phyloP scores from a whole-genome alignment of 768 basidiomycete species.

The Fomitopsis pulvina region DNA sequence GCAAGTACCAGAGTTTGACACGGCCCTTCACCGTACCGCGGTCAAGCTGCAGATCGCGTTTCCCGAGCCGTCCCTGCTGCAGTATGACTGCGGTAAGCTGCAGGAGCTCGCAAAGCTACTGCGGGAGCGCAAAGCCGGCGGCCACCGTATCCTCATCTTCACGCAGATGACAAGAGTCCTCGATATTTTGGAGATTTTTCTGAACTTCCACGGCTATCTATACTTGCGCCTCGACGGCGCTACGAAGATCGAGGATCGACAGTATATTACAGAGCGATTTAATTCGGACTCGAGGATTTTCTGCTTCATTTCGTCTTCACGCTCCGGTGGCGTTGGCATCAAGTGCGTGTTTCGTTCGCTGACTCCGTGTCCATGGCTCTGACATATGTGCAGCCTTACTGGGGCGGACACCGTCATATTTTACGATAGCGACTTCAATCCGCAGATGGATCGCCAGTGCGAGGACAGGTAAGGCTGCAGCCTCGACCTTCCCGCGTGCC shows the following conservation, averaged over 20 bases:
- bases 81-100: conserved; percentile 95
- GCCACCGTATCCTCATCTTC: conserved; percentile 90
- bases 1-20: conserved; percentile 48
- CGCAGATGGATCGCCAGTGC: conserved; percentile 97
- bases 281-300: conserved; percentile 73
- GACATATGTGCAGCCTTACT: conserved; percentile 45
- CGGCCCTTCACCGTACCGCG: conserved; percentile 58
- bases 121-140: conserved; percentile 77
- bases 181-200: conserved; percentile 89
- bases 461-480: conserved; percentile 67
- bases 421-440: conserved; percentile 96
- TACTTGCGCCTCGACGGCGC: conserved; percentile 94
- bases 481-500: not conserved
- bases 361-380: conserved; percentile 11
- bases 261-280: conserved; percentile 84
- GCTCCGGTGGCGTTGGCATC: conserved; percentile 86
- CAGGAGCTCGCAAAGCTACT: conserved; percentile 77
- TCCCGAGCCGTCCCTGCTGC: conserved; percentile 81
- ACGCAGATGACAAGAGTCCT: conserved; percentile 95
- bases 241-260: conserved; percentile 91
- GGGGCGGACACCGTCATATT: conserved; percentile 96
- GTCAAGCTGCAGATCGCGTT: conserved; percentile 92
- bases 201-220: conserved; percentile 88
- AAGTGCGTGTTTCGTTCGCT: conserved; percentile 50
- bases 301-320: conserved; percentile 85